Conservation (phyloP, 2,329 filamentous ascomycete species). For the Fusarium clavum region DNA sequence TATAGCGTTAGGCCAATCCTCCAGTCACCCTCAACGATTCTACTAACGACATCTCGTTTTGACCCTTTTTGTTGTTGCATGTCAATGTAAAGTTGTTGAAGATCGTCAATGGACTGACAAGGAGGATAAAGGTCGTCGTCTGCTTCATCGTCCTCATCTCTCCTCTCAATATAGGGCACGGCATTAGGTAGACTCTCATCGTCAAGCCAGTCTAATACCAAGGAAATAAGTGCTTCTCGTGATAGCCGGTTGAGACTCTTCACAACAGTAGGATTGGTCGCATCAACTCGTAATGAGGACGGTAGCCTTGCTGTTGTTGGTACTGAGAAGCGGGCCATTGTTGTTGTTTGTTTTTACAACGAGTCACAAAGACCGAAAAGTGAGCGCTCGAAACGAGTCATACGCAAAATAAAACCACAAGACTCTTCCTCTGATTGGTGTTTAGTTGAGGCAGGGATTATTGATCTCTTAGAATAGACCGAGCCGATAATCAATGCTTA, state of each 20-base stretch:
- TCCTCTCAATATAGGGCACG: constrained; percentile 50
- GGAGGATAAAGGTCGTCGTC: constrained; percentile 76
- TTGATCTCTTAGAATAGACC: constrained; percentile 1
- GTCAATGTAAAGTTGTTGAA: constrained; percentile 73
- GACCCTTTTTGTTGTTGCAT: constrained; percentile 71
- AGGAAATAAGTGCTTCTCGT: constrained; percentile 75
- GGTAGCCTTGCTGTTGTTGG: constrained; percentile 78
- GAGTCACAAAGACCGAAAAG: background rate
- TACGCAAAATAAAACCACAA: background rate
- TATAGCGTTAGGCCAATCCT: constrained; percentile 72
- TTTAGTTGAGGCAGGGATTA: background rate
- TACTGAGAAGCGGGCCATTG: constrained; percentile 70
- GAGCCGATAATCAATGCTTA: constrained; percentile 18
- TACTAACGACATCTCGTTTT: constrained; percentile 71
- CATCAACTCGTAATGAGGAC: constrained; percentile 75
- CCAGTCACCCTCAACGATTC: constrained; percentile 77
- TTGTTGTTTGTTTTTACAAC: constrained; percentile 28
- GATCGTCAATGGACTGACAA: constrained; percentile 71
- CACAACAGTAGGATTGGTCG: constrained; percentile 71
- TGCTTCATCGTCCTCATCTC: constrained; percentile 64
- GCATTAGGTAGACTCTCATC: constrained; percentile 71
- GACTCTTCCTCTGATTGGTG: constrained; percentile 8
- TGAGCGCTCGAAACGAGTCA: constrained; percentile 13
- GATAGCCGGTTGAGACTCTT: constrained; percentile 78
- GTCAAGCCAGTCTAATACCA: constrained; percentile 83